Percentiles rank a stretch among this genome's conserved stretches.
These are phyloP conservation scores for Cytospora mali DNA, from an alignment of 2,329 filamentous ascomycete species.

Conservation along the genomic window DNA sequence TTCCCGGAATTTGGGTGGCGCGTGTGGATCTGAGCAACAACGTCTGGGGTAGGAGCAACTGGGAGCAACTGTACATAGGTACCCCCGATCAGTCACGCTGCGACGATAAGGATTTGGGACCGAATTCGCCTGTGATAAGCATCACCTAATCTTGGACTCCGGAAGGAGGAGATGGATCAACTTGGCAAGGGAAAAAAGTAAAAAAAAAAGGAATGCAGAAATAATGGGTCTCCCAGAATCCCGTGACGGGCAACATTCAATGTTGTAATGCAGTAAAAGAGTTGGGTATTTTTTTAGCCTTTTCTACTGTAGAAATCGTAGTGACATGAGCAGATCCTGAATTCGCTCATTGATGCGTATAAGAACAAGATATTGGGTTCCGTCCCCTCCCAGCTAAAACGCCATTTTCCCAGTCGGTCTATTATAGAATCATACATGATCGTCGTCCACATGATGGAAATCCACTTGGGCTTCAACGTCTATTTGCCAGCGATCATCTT, in stretches of 20 bases:
- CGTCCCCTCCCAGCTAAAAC: constrained; percentile 19
- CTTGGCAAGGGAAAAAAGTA: not conserved
- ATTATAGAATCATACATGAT: constrained; percentile 25
- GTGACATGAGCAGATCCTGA: constrained; percentile 4
- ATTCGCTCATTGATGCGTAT: constrained; percentile 12
- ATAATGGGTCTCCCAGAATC: not conserved
- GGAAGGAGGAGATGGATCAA: not conserved
- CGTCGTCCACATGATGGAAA: not conserved
- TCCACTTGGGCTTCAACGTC: not conserved
- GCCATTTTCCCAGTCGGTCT: constrained; percentile 24
- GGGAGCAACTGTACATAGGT: not conserved
- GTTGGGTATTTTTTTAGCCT: constrained; percentile 26
- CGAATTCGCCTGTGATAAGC: constrained; percentile 5
- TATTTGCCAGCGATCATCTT: constrained; percentile 41
- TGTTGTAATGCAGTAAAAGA: constrained; percentile 6
- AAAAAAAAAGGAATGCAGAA: not conserved
- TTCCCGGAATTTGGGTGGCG: constrained; percentile 3
- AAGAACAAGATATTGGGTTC: constrained; percentile 11
- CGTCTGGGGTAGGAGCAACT: not conserved
- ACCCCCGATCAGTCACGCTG: too few relatives aligned
- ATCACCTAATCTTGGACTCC: not conserved
- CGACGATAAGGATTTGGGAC: too few relatives aligned
- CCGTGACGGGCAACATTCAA: not conserved
- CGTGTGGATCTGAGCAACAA: not conserved
- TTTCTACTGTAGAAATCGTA: constrained; percentile 2